A percentile compares a stretch with the other conserved stretches of the same genome.
These are phyloP conservation scores for Eucalyptus erythrocorys DNA, from an alignment of 345 rosid species.

Conservation along the genomic window DNA sequence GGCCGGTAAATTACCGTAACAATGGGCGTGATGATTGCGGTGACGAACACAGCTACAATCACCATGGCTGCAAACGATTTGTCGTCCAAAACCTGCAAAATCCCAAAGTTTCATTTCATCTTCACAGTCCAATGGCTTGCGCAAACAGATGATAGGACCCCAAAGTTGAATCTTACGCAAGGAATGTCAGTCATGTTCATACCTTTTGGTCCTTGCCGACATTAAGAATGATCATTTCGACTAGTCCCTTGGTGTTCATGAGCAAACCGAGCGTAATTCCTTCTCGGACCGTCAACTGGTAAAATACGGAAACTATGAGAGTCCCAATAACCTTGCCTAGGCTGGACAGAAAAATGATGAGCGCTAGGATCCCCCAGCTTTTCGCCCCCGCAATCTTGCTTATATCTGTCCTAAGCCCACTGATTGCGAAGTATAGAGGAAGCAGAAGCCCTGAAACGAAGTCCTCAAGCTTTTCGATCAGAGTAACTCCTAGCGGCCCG, in stretches of 20 bases:
- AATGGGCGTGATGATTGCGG: slow-evolving; percentile 57
- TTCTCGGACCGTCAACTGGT: slow-evolving; percentile 73
- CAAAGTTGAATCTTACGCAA: background rate
- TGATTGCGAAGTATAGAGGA: slow-evolving; percentile 89
- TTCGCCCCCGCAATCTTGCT: slow-evolving; percentile 15
- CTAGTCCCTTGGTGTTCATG: slow-evolving; percentile 90
- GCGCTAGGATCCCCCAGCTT: slow-evolving; percentile 37
- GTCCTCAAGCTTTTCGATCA: slow-evolving; percentile 90
- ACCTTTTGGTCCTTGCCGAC: slow-evolving; percentile 90
- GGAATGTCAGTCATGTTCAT: background rate
- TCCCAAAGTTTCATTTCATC: background rate
- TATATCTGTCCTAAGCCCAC: slow-evolving; percentile 77
- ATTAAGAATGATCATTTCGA: slow-evolving; percentile 86
- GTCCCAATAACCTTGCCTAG: slow-evolving; percentile 76
- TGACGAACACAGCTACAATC: slow-evolving; percentile 60
- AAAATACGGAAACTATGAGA: slow-evolving; percentile 27
- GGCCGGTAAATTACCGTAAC: slow-evolving; percentile 55
- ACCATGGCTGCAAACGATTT: slow-evolving; percentile 76
- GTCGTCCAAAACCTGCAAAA: slow-evolving; percentile 64
- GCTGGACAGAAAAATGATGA: slow-evolving; percentile 43
- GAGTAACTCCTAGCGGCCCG: slow-evolving; percentile 82
- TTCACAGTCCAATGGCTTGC: background rate
- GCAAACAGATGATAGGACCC: background rate
- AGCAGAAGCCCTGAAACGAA: slow-evolving; percentile 90
- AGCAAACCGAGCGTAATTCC: slow-evolving; percentile 80